A percentile compares a stretch with the other conserved stretches of the same genome.
Evolutionary conservation across 2,329 filamentous ascomycete species (phyloP).

Genomic region (Alternaria sp.): DNA sequence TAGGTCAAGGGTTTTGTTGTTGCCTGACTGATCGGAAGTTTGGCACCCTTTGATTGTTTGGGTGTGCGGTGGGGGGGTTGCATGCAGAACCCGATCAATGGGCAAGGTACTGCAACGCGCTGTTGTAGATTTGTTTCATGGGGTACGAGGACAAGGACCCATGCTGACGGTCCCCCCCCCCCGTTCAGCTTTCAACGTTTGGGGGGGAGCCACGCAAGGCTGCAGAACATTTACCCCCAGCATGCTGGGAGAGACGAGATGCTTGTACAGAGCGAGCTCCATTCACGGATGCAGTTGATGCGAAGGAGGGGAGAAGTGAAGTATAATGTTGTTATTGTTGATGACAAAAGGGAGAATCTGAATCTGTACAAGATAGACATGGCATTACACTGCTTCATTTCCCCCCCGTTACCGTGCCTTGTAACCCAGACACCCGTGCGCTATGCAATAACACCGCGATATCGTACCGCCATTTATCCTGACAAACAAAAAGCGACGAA

Average conservation of each 20-base stretch:
- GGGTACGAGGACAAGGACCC: conserved; percentile 2
- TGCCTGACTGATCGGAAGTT: not conserved
- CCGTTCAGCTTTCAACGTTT: not conserved
- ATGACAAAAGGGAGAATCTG: not conserved
- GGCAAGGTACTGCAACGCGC: conserved; percentile 9
- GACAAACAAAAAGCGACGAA: conserved; percentile 12
- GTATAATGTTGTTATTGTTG: not conserved
- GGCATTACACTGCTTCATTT: conserved; percentile 5
- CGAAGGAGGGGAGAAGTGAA: not conserved
- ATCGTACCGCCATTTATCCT: conserved; percentile 3
- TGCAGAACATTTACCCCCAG: not conserved
- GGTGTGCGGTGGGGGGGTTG: not conserved
- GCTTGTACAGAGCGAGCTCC: not conserved
- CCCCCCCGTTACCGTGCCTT: not conserved
- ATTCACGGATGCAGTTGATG: not conserved
- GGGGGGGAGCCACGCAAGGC: not conserved
- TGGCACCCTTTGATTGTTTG: not conserved
- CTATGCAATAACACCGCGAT: conserved; percentile 12
- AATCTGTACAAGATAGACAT: conserved; percentile 4
- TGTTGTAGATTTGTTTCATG: conserved; percentile 28
- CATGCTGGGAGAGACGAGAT: not conserved
- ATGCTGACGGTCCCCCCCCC: not conserved
- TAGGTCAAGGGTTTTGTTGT: not conserved
- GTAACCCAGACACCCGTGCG: conserved; percentile 11
- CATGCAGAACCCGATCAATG: conserved; percentile 3